Evolutionary conservation across 1,284 basidiomycete species (phyloP), one percentile per base, ranked within the genome.

Genomic region (Papiliotrema fonsecae): DNA sequence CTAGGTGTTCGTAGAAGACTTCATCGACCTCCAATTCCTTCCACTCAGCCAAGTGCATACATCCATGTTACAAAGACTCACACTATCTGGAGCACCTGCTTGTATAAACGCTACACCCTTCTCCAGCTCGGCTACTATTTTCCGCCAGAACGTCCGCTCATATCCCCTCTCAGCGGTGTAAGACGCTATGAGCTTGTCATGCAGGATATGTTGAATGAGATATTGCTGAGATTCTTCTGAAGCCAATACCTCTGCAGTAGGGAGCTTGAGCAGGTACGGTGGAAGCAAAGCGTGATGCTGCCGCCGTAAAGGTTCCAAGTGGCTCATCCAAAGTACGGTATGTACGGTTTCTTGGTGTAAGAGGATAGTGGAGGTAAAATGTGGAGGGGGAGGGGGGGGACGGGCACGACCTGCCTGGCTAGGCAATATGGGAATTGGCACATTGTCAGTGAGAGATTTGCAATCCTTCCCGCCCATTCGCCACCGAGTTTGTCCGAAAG

Each of bases 231-330:
- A 43, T 0, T 32, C 19, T 4, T 25, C 26, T 4, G 31, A 35
- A 18, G 55, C 57, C 6, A 71, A 52, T 4, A 31, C 10, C 3
- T 24, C 21, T 9, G 56, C 10, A 1, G 45, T 9, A 1, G 69
- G 67, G 0, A 70, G 38, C 10, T 28, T 30, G 13, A 73, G 58
- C 25, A 65, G 54, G 47, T 67, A 67, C 0, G 64, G 34, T 4
- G 71, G 69, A n/a, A 64, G 61, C 6, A 73, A 62, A 24, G 69
- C 58, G 27, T 62, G 64, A 52, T 70, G 69, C 49, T 72, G 69
- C 30, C 56, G 26, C 3, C 60, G 57, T 0, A 72, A 18, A 3
- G 40, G 30, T 28, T 42, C 40, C n/a, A 42, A n/a, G 40, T 18
- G 40, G 25, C 18, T 39, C 10, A 32, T 32, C 10, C 30, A 32